A percentile compares a stretch with the other conserved stretches of the same genome.
Evolutionary conservation across 768 basidiomycete species (phyloP).

Genomic region (Tulasnella sp.): DNA sequence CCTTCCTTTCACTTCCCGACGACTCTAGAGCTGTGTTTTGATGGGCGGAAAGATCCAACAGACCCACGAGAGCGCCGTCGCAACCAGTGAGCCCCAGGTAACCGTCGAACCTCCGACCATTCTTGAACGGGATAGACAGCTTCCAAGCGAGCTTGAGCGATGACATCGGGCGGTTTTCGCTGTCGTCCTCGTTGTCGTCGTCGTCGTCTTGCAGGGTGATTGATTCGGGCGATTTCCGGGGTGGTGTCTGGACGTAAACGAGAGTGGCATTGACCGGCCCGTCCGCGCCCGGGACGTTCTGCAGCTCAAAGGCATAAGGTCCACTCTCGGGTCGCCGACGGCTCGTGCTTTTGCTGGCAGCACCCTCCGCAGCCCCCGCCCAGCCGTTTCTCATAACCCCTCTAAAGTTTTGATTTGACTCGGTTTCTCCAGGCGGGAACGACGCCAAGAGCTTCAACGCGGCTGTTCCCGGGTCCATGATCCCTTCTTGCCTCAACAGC

Average conservation of each 20-base stretch:
- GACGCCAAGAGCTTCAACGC: neutral
- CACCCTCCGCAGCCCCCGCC: neutral
- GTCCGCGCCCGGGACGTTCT: conserved; percentile 70
- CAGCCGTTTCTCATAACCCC: too few relatives aligned
- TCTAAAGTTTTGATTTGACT: neutral
- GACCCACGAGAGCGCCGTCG: neutral
- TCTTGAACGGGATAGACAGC: conserved; percentile 88
- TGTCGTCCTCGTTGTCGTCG: neutral
- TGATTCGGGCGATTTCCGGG: neutral
- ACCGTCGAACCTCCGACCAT: conserved; percentile 89
- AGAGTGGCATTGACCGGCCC: conserved; percentile 75
- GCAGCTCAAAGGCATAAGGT: conserved; percentile 37
- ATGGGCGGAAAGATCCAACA: conserved; percentile 38
- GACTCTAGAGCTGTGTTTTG: conserved; percentile 83
- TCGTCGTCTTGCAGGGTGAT: neutral
- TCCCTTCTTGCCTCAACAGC: neutral
- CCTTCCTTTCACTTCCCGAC: neutral
- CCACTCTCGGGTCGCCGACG: neutral
- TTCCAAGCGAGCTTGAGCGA: conserved; percentile 77
- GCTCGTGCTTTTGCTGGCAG: neutral
- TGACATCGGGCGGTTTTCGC: neutral
- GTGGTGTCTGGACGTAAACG: conserved; percentile 78
- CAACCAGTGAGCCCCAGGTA: conserved; percentile 57
- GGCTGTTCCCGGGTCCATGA: neutral
- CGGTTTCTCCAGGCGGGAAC: neutral